phyloP scores from a whole-genome alignment of 2,329 filamentous ascomycete genomes.

The Diaporthe velutina region DNA sequence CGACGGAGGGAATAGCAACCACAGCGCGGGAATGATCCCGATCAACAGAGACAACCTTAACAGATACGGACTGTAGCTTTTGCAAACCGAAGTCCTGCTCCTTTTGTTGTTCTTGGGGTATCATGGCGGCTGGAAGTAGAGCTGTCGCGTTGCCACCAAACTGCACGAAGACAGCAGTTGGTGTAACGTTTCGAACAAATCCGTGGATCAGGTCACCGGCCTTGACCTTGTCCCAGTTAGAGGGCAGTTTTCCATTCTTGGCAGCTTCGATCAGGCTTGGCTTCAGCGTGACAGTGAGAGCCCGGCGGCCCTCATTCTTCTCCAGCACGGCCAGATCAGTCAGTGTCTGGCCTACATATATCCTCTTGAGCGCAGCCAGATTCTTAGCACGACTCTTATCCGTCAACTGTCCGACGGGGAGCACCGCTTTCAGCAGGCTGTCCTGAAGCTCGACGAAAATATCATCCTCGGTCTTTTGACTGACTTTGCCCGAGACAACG shows the following conservation, averaged over 20 bases:
- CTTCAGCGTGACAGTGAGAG: conserved; percentile 85
- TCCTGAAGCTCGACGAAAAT: conserved; percentile 82
- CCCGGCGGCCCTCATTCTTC: conserved; percentile 82
- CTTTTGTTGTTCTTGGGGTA: conserved; percentile 77
- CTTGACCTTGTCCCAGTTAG: conserved; percentile 77
- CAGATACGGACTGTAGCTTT: conserved; percentile 80
- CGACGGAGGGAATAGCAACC: conserved; percentile 63
- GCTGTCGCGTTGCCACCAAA: conserved; percentile 84
- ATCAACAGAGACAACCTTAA: conserved; percentile 81
- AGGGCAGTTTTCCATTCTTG: conserved; percentile 79
- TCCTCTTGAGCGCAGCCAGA: conserved; percentile 80
- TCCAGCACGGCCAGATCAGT: conserved; percentile 87
- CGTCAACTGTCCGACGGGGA: conserved; percentile 83
- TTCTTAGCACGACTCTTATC: conserved; percentile 88
- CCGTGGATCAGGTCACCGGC: conserved; percentile 78
- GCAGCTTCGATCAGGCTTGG: conserved; percentile 83
- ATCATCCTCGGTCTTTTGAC: conserved; percentile 84
- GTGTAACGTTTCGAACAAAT: conserved; percentile 87
- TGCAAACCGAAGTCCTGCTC: conserved; percentile 83
- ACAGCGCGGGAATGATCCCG: conserved; percentile 76
- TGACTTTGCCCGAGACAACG: conserved; percentile 82
- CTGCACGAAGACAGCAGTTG: conserved; percentile 87
- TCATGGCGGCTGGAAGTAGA: conserved; percentile 82
- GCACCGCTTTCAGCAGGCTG: conserved; percentile 80
- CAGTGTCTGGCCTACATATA: conserved; percentile 86